These are phyloP conservation scores for Neurospora intermedia DNA, from an alignment of 495 filamentous ascomycete genomes.

Conservation along the genomic window DNA sequence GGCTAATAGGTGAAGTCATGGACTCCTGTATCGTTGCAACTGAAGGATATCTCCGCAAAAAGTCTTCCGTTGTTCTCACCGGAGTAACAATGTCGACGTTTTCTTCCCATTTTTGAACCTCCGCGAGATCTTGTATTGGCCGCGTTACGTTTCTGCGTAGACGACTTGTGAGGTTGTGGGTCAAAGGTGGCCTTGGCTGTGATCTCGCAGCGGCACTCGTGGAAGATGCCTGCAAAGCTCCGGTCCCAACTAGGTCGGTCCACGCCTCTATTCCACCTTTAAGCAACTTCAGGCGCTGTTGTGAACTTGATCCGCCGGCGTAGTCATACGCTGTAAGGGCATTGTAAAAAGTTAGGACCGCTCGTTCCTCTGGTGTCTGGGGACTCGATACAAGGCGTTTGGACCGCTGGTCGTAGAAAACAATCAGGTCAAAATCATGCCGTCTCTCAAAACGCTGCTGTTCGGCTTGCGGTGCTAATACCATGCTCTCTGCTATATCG, in stretches of 20 bases:
- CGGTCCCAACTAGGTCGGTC: conserved; percentile 64
- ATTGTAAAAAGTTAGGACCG: conserved; percentile 60
- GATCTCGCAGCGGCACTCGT: conserved; percentile 3
- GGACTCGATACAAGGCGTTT: conserved; percentile 34
- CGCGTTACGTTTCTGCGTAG: conserved; percentile 15
- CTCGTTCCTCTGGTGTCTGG: conserved; percentile 36
- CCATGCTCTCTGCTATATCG: conserved; percentile 69
- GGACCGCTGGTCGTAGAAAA: conserved; percentile 76
- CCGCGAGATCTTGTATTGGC: conserved; percentile 25
- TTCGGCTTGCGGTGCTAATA: conserved; percentile 67
- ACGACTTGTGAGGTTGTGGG: conserved; percentile 8
- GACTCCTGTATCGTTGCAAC: conserved; percentile 61
- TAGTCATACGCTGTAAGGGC: conserved; percentile 78
- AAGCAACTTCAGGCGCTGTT: conserved; percentile 58
- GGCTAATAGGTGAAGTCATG: conserved; percentile 42
- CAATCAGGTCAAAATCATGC: conserved; percentile 72
- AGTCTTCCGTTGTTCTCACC: conserved; percentile 55
- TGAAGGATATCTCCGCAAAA: conserved; percentile 72
- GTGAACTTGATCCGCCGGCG: conserved; percentile 45
- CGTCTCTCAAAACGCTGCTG: conserved; percentile 62
- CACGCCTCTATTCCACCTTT: conserved; percentile 77
- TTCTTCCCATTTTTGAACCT: conserved; percentile 30
- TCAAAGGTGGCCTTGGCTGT: conserved; percentile 7
- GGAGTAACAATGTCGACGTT: conserved; percentile 32
- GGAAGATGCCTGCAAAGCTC: conserved; percentile 42